A percentile compares a stretch with the other conserved stretches of the same genome.
Evolutionary conservation across 2,329 filamentous ascomycete genomes (phyloP).

Genomic region (Venturia asperata): DNA sequence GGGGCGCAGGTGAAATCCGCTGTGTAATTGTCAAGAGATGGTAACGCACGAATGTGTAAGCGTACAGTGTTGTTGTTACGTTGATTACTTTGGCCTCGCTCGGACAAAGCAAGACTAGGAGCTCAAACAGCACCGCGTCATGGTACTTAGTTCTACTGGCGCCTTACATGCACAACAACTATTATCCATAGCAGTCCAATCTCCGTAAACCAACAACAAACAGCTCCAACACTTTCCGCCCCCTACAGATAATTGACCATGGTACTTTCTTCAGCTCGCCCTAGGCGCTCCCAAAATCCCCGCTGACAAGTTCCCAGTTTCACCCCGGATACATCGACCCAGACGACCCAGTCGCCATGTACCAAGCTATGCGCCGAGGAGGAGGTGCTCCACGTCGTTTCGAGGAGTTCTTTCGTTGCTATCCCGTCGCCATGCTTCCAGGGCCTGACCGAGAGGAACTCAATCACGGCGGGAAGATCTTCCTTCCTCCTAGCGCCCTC

Average conservation of each 20-base stretch:
- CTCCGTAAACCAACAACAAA: not conserved
- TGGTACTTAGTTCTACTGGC: not conserved
- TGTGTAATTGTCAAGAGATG: not conserved
- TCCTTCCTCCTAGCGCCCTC: slow-evolving; percentile 90
- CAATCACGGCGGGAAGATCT: slow-evolving; percentile 96
- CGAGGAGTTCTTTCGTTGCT: slow-evolving; percentile 98
- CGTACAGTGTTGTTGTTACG: not conserved
- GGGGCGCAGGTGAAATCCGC: not conserved
- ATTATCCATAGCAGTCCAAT: not conserved
- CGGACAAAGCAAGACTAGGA: not conserved
- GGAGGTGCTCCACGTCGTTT: slow-evolving; percentile 63
- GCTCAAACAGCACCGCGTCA: not conserved
- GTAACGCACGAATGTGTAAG: not conserved
- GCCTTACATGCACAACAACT: not conserved
- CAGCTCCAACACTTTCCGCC: not conserved
- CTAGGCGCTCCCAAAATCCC: no score
- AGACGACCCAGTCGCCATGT: slow-evolving; percentile 48
- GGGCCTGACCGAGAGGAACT: slow-evolving; percentile 81
- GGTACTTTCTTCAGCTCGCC: not conserved
- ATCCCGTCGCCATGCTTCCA: slow-evolving; percentile 89
- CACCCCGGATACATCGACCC: slow-evolving; percentile 40
- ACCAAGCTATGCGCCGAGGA: slow-evolving; percentile 44
- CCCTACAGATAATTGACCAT: not conserved
- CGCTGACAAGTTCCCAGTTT: slow-evolving; percentile 27
- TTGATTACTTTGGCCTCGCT: not conserved